Percentiles rank a stretch among this genome's conserved stretches.
Conservation (phyloP, 2,329 filamentous ascomycete species). For the Sordariomycetes sp. region DNA sequence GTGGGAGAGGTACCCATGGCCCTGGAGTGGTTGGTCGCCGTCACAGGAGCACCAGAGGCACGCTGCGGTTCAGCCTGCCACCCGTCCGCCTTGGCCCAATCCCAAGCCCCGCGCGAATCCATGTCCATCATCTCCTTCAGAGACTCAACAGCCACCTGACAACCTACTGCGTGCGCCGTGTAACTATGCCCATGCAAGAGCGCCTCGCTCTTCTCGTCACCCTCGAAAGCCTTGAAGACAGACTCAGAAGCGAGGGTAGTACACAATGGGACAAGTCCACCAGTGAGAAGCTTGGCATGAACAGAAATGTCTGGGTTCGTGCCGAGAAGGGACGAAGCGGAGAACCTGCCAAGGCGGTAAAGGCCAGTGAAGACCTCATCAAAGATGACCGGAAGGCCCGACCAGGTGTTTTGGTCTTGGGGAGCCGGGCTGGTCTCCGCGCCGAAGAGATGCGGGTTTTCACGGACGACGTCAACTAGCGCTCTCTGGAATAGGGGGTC, state of each 20-base stretch:
- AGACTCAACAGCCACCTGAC: constrained; percentile 60
- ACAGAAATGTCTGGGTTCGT: constrained; percentile 62
- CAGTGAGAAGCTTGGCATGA: constrained; percentile 74
- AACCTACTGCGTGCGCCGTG: constrained; percentile 72
- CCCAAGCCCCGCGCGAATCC: constrained; percentile 43
- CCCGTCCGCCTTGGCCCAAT: constrained; percentile 28
- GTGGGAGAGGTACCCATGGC: neutral
- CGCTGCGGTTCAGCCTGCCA: constrained; percentile 8
- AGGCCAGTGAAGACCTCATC: constrained; percentile 84
- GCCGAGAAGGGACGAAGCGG: constrained; percentile 55
- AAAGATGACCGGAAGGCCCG: constrained; percentile 64
- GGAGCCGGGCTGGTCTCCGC: constrained; percentile 7
- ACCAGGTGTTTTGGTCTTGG: constrained; percentile 35
- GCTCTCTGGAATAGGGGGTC: constrained; percentile 71
- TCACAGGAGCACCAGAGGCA: neutral
- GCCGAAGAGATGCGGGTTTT: constrained; percentile 40
- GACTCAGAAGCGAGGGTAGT: constrained; percentile 61
- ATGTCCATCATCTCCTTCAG: constrained; percentile 45
- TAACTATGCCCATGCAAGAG: constrained; percentile 79
- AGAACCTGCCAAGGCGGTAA: constrained; percentile 65
- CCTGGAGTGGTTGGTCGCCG: neutral
- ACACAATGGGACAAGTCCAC: constrained; percentile 65
- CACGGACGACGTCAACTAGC: constrained; percentile 54
- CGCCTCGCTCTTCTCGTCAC: constrained; percentile 63
- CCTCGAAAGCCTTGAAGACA: constrained; percentile 60